Conservation (phyloP, 352 stramenopile species). For the Phytophthora quininea region DNA sequence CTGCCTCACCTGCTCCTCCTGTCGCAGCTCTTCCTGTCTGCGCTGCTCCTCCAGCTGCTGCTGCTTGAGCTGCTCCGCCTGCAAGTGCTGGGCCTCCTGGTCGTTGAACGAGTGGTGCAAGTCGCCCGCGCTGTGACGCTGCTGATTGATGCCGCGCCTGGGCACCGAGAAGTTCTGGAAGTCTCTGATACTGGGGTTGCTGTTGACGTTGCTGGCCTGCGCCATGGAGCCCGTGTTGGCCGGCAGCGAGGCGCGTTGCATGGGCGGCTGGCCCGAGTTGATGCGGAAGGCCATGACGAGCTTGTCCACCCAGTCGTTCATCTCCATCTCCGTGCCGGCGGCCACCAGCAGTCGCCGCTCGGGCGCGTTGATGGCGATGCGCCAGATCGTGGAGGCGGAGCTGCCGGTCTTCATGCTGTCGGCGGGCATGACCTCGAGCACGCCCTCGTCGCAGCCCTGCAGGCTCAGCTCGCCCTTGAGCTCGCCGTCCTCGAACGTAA, state of each 20-base stretch:
- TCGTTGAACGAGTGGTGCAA: constrained; percentile 39
- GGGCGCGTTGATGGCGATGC: constrained; percentile 70
- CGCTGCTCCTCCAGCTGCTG: constrained; percentile 14
- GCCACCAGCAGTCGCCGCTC: constrained; percentile 68
- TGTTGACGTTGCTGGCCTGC: constrained; percentile 17
- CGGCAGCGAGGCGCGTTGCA: constrained; percentile 37
- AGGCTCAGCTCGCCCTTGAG: constrained; percentile 78
- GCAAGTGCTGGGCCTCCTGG: constrained; percentile 31
- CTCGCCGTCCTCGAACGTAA: constrained; percentile 82
- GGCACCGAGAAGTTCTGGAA: constrained; percentile 84
- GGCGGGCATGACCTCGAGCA: constrained; percentile 81
- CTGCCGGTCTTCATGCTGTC: constrained; percentile 79
- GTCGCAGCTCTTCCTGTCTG: constrained; percentile 16
- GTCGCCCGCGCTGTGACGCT: constrained; percentile 52
- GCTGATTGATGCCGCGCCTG: constrained; percentile 38
- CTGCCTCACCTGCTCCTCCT: constrained; percentile 22
- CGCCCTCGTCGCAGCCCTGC: constrained; percentile 56
- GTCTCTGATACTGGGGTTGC: constrained; percentile 55
- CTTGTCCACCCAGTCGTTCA: constrained; percentile 87
- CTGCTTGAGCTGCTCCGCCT: constrained; percentile 33
- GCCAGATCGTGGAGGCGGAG: constrained; percentile 79
- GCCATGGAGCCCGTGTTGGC: constrained; percentile 16
- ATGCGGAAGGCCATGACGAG: constrained; percentile 71
- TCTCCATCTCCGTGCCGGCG: constrained; percentile 79
- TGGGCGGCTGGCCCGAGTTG: constrained; percentile 45